phyloP scores from a whole-genome alignment of 2,329 filamentous ascomycete species.

The Clarireedia monteithiana region DNA sequence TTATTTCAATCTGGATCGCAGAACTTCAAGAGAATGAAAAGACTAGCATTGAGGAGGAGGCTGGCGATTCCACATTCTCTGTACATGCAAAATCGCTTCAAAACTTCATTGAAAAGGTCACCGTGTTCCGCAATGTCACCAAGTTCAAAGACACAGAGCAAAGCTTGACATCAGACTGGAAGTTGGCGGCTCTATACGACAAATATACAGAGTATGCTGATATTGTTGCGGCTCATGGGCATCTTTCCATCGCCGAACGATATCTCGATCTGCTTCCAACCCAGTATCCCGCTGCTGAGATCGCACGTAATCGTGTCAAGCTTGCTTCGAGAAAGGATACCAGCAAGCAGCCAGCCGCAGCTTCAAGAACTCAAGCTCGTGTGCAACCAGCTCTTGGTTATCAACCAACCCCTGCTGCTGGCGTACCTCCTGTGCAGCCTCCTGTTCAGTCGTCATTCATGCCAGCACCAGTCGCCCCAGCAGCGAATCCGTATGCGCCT shows the following conservation, averaged over 20 bases:
- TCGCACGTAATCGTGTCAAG: conserved; percentile 77
- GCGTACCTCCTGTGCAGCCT: conserved; percentile 19
- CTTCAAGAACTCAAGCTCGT: conserved; percentile 36
- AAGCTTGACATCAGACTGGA: conserved; percentile 70
- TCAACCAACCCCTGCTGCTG: conserved; percentile 35
- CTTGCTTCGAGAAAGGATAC: conserved; percentile 66
- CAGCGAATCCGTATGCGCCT: conserved; percentile 42
- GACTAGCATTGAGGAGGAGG: conserved; percentile 59
- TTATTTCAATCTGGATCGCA: conserved; percentile 86
- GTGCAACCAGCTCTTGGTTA: conserved; percentile 38
- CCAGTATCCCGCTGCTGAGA: conserved; percentile 78
- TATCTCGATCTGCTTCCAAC: conserved; percentile 83
- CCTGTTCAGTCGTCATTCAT: conserved; percentile 32
- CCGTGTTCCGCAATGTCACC: conserved; percentile 88
- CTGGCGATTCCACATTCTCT: conserved; percentile 76
- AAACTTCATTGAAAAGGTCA: conserved; percentile 96
- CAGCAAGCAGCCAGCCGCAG: conserved; percentile 30
- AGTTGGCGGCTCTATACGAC: conserved; percentile 78
- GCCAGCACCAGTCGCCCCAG: conserved; percentile 26
- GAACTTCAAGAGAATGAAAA: conserved; percentile 82
- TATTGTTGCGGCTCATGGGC: conserved; percentile 83
- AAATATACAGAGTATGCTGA: conserved; percentile 98
- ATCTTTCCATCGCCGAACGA: conserved; percentile 77
- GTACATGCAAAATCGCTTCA: conserved; percentile 84
- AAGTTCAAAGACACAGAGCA: conserved; percentile 80